Evolutionary conservation across 2,329 filamentous ascomycete species (phyloP).

Genomic region (Diaporthe eres): DNA sequence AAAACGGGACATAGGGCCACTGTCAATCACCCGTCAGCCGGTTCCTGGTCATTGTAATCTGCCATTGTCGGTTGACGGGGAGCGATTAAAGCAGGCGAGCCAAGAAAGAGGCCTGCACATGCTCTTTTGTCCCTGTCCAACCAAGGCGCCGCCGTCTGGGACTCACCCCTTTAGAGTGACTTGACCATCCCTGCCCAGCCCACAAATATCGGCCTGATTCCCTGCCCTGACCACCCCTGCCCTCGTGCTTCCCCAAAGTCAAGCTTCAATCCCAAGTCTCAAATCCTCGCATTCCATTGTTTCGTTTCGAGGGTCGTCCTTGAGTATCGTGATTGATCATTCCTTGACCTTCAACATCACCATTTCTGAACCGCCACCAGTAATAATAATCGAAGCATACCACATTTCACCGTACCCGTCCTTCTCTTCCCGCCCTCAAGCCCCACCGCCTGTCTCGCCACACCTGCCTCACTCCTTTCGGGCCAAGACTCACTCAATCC

Average conservation of each 20-base stretch:
- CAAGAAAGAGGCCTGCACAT: slow-evolving; percentile 7
- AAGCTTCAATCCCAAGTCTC: slow-evolving; percentile 1
- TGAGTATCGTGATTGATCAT: background rate
- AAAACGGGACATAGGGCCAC: slow-evolving; percentile 10
- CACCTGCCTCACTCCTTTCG: background rate
- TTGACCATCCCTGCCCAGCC: slow-evolving; percentile 14
- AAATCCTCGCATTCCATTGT: slow-evolving; percentile 1
- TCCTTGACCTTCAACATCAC: background rate
- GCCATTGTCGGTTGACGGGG: slow-evolving; percentile 12
- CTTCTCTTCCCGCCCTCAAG: background rate
- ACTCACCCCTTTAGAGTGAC: slow-evolving; percentile 18
- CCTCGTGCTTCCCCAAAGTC: background rate
- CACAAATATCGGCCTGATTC: slow-evolving; percentile 23
- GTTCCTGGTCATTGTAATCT: slow-evolving; percentile 20
- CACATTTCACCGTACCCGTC: background rate
- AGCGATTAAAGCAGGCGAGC: background rate
- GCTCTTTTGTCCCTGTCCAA: slow-evolving; percentile 15
- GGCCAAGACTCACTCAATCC: background rate
- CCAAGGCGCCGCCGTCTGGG: slow-evolving; percentile 16
- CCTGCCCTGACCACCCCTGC: slow-evolving; percentile 5
- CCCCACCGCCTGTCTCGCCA: slow-evolving; percentile 4
- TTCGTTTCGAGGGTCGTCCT: slow-evolving; percentile 4
- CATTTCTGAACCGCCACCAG: background rate
- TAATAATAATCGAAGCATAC: background rate
- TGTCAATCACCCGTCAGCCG: background rate